Conservation (phyloP, 345 rosid genomes). For the Hirschfeldia incana region DNA sequence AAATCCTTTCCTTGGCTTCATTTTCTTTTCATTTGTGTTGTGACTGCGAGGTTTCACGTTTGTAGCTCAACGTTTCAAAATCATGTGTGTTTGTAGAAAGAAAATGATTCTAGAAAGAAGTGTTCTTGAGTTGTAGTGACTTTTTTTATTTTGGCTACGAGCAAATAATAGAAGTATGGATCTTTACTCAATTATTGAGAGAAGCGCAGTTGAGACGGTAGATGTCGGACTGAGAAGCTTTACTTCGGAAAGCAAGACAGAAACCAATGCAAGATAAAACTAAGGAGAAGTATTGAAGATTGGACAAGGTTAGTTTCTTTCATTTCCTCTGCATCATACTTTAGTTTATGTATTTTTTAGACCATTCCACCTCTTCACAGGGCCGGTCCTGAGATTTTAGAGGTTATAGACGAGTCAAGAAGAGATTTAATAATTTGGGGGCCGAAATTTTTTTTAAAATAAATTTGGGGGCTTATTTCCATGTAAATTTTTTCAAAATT, state of each 20-base stretch:
- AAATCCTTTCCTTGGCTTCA: not conserved
- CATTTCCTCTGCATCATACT: not conserved
- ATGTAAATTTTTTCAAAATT: no score
- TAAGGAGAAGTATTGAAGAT: slow-evolving; percentile 65
- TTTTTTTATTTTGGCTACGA: not conserved
- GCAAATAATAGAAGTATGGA: not conserved
- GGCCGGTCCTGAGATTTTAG: no score
- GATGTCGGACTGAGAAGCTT: no score
- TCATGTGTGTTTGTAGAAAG: not conserved
- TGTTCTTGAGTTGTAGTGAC: not conserved
- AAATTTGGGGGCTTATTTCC: no score
- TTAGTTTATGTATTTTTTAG: no score
- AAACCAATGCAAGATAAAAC: slow-evolving; percentile 89
- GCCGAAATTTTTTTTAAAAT: no score
- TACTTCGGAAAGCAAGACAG: no score
- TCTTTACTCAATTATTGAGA: not conserved
- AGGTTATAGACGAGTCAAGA: no score
- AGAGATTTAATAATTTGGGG: no score
- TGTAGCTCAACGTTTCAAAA: not conserved
- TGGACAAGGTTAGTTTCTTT: slow-evolving; percentile 56
- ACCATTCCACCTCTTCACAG: no score
- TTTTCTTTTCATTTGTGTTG: not conserved
- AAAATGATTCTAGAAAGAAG: not conserved
- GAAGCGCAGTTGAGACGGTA: no score
- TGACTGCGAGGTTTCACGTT: not conserved